Percentiles rank a stretch among this genome's conserved stretches.
phyloP scores from a whole-genome alignment of 2,329 filamentous ascomycete genomes.

The Hypoxylon sp. region DNA sequence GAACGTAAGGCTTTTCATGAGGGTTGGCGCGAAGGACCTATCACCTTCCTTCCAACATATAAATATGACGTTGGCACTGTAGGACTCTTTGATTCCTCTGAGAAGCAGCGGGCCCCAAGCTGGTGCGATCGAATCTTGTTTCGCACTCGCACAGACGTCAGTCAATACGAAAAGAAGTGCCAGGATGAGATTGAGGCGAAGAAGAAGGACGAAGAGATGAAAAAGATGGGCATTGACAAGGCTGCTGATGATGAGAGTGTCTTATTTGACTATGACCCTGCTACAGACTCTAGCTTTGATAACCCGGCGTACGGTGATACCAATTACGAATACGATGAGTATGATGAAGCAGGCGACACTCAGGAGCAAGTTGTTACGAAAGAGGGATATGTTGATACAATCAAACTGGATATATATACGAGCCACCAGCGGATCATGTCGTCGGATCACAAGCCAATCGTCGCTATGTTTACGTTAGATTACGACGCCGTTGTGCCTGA shows the following conservation, averaged over 20 bases:
- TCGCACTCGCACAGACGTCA: constrained; percentile 78
- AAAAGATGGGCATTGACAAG: constrained; percentile 79
- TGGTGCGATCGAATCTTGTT: constrained; percentile 98
- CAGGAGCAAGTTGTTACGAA: constrained; percentile 66
- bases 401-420: constrained; percentile 76
- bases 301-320: constrained; percentile 55
- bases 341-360: constrained; percentile 61
- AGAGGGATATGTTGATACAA: constrained; percentile 67
- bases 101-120: constrained; percentile 91
- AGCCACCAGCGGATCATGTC: constrained; percentile 91
- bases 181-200: constrained; percentile 74
- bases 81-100: constrained; percentile 92
- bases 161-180: constrained; percentile 72
- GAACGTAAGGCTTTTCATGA: constrained; percentile 86
- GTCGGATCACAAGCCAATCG: constrained; percentile 94
- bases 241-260: constrained; percentile 83
- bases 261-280: constrained; percentile 90
- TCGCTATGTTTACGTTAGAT: constrained; percentile 83
- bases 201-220: constrained; percentile 87
- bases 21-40: constrained; percentile 90
- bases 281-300: constrained; percentile 71
- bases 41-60: constrained; percentile 92
- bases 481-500: constrained; percentile 90
- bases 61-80: constrained; percentile 98
- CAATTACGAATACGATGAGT: constrained; percentile 71